Evolutionary conservation across 106 monocot genomes (phyloP), one percentile per base, ranked within the genome.

Genomic region (Hemerocallis citrina): DNA sequence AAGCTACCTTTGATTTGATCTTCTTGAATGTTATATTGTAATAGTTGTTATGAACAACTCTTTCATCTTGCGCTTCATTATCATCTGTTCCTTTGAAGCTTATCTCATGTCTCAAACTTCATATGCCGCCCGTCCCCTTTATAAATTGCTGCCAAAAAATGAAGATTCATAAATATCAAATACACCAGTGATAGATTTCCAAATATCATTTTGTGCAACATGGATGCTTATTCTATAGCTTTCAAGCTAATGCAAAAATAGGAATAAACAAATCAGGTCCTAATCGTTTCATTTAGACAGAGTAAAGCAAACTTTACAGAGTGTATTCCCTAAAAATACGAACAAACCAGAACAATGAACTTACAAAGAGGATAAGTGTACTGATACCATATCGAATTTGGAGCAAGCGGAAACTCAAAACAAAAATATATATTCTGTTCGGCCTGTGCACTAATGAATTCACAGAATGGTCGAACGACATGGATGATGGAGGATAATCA

Each of bases 101-200:
- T n/a, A n/a, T n/a, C n/a, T n/a, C n/a, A n/a, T n/a, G n/a, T 29
- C 31, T 65, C 30, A 29, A 34, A 69, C 34, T 11, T 46, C 44
- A 36, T 24, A 6, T 4, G 7, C 35, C 15, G 28, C 14, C 2
- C 28, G 16, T 54, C 31, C 6, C 1, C 39, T 28, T 42, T 10
- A 38, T 16, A 42, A 42, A 15, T 42, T 43, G 61, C 22, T 13
- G 5, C 22, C 38, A 59, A 61, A 30, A 21, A 61, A 42, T 61
- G 41, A 30, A 61, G 1, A 28, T 1, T 43, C 42, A 61, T 25
- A 11, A 61, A n/a, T 3, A 44, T 27, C 30, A 23, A 29, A 61
- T 44, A 24, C 24, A 61, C 61, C 43, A 27, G 14, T 28, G 14
- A 19, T 35, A 30, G 30, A 39, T 11, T 25, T 2, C 49, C 6